Evolutionary conservation across 164 flowering plant species (phyloP).

Genomic region (Macadamia integrifolia): DNA sequence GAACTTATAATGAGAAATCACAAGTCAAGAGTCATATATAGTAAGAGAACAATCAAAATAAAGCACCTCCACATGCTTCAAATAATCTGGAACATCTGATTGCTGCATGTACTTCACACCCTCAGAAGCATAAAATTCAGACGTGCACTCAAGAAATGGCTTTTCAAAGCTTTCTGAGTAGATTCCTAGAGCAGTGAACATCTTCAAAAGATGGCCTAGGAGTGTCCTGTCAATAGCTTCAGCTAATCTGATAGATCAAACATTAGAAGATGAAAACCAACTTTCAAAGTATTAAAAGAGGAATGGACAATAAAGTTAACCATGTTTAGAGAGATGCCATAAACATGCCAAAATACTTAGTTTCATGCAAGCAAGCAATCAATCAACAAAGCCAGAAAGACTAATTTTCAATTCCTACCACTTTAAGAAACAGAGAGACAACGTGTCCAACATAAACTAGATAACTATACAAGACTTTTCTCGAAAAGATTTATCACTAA

Average conservation of each 20-base stretch:
- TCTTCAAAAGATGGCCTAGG: constrained; percentile 90
- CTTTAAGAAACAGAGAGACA: too few relatives aligned
- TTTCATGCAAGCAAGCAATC: too few relatives aligned
- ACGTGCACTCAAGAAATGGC: constrained; percentile 86
- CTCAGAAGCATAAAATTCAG: constrained; percentile 97
- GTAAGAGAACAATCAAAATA: constrained; percentile 5
- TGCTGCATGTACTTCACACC: constrained; percentile 96
- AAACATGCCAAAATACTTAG: too few relatives aligned
- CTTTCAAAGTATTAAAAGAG: background rate
- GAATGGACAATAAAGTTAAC: background rate
- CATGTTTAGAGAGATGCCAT: too few relatives aligned
- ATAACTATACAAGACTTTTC: too few relatives aligned
- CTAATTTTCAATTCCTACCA: too few relatives aligned
- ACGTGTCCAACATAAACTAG: too few relatives aligned
- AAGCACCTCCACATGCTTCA: constrained; percentile 96
- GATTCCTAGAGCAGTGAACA: constrained; percentile 94
- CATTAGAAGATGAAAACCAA: constrained; percentile 6
- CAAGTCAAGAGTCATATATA: background rate
- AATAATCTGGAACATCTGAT: constrained; percentile 92
- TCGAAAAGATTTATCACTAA: too few relatives aligned
- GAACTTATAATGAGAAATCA: background rate
- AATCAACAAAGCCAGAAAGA: too few relatives aligned
- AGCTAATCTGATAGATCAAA: constrained; percentile 61
- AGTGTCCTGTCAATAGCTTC: constrained; percentile 92
- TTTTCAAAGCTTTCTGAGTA: constrained; percentile 96